Conservation (phyloP, 1,284 basidiomycete species). For the Trichosporon ovoides region DNA sequence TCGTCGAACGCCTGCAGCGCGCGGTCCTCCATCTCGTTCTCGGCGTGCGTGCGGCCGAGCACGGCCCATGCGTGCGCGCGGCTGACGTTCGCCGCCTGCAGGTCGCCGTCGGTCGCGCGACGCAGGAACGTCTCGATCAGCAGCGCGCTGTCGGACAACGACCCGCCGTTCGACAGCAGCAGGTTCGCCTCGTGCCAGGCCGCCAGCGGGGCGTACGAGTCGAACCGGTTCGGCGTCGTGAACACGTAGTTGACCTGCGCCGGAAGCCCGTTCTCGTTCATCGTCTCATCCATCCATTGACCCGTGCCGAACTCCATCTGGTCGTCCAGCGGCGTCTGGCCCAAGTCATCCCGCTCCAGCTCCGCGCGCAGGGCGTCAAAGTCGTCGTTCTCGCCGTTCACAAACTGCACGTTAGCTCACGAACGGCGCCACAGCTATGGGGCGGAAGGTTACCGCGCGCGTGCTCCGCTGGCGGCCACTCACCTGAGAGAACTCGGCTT, state of each 20-base stretch:
- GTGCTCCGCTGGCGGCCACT: conserved; percentile 9
- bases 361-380: conserved; percentile 39
- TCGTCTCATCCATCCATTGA: conserved; percentile 7
- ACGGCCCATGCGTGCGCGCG: conserved; percentile 77
- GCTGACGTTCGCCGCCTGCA: conserved; percentile 54
- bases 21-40: conserved; percentile 73
- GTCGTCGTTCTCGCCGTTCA: conserved; percentile 45
- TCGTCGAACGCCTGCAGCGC: conserved; percentile 57
- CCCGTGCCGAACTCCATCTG: conserved; percentile 41
- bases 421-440: too few species aligned
- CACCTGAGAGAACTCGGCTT: conserved; percentile 73
- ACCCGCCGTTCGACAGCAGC: conserved; percentile 70
- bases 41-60: conserved; percentile 86
- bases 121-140: conserved; percentile 81
- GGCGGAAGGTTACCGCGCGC: too few species aligned
- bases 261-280: conserved; percentile 66
- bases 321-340: conserved; percentile 36
- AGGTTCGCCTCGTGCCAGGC: conserved; percentile 33
- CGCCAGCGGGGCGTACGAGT: conserved; percentile 15
- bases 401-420: conserved; percentile 29
- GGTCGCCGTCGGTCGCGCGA: conserved; percentile 29
- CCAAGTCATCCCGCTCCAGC: conserved; percentile 42
- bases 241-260: conserved; percentile 65
- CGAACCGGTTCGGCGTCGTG: conserved; percentile 52
- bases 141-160: conserved; percentile 74